phyloP scores from a whole-genome alignment of 192 early-diverging fungal species.

The Coemansia sp. region DNA sequence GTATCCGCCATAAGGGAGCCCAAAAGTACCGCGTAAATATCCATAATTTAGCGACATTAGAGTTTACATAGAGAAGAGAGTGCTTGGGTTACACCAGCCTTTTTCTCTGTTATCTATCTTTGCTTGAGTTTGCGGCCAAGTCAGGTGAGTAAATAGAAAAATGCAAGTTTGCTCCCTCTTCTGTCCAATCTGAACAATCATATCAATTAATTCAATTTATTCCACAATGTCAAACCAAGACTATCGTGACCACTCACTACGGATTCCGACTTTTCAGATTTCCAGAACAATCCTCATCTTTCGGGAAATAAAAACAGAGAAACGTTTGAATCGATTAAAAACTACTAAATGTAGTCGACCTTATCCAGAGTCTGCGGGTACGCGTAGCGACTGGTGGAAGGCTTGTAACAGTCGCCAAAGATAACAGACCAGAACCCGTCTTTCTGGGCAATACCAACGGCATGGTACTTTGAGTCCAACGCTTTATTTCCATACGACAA shows the following conservation, averaged over 20 bases:
- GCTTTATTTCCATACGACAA: conserved; percentile 16
- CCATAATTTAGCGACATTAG: conserved; percentile 35
- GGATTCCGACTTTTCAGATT: no score
- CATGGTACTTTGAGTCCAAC: conserved; percentile 26
- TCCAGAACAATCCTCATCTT: no score
- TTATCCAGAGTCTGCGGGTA: conserved; percentile 32
- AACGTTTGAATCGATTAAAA: not conserved
- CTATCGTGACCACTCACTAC: no score
- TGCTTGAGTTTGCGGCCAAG: not conserved
- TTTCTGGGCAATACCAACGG: conserved; percentile 42
- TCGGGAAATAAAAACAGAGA: no score
- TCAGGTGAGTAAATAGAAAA: no score
- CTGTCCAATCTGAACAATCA: no score
- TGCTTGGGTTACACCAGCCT: not conserved
- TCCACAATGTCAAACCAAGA: no score
- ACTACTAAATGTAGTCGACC: conserved; percentile 24
- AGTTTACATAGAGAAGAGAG: not conserved
- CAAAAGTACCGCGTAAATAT: conserved; percentile 50
- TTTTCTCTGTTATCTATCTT: not conserved
- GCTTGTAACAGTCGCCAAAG: conserved; percentile 19
- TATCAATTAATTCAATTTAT: no score
- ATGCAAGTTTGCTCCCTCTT: no score
- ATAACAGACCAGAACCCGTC: conserved; percentile 52
- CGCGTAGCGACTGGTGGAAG: not conserved
- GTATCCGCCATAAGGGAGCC: conserved; percentile 53